A percentile compares a stretch with the other conserved stretches of the same genome.
phyloP scores from a whole-genome alignment of 2,329 filamentous ascomycete genomes.

The Pestalotiopsis sp. region DNA sequence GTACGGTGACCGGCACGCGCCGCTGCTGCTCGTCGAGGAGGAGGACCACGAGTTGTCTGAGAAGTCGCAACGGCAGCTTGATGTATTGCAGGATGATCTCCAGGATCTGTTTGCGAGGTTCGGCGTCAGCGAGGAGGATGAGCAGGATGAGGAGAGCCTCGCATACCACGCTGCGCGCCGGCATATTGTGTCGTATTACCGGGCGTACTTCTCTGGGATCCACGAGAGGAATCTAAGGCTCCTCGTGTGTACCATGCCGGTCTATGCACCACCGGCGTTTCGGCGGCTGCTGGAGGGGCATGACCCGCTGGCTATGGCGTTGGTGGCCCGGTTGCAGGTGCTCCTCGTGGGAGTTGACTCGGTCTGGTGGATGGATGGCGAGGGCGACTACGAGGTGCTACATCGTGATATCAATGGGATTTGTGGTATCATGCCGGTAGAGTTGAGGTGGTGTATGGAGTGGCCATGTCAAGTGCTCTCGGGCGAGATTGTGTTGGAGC shows the following conservation, averaged over 20 bases:
- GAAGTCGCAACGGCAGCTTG: neutral
- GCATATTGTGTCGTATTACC: constrained; percentile 8
- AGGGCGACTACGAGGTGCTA: constrained; percentile 12
- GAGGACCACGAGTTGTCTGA: neutral
- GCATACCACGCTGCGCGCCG: constrained; percentile 1
- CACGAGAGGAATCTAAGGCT: neutral
- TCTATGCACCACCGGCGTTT: neutral
- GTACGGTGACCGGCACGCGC: neutral
- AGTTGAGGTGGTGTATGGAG: constrained; percentile 8
- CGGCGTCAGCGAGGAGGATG: neutral
- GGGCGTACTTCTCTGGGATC: neutral
- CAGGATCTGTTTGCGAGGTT: neutral
- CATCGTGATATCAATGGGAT: constrained; percentile 11
- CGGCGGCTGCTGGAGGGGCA: neutral
- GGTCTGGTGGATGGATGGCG: constrained; percentile 13
- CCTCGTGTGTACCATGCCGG: constrained; percentile 6
- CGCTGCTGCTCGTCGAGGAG: neutral
- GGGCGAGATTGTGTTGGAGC: neutral
- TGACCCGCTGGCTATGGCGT: constrained; percentile 7
- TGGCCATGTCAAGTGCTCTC: constrained; percentile 7
- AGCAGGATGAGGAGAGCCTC: neutral
- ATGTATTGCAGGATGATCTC: constrained; percentile 1
- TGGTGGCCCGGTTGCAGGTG: constrained; percentile 1
- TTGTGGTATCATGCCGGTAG: neutral
- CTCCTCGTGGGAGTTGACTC: constrained; percentile 3